Evolutionary conservation across 164 flowering plant species (phyloP).

Genomic region (Vitis rotundifolia): DNA sequence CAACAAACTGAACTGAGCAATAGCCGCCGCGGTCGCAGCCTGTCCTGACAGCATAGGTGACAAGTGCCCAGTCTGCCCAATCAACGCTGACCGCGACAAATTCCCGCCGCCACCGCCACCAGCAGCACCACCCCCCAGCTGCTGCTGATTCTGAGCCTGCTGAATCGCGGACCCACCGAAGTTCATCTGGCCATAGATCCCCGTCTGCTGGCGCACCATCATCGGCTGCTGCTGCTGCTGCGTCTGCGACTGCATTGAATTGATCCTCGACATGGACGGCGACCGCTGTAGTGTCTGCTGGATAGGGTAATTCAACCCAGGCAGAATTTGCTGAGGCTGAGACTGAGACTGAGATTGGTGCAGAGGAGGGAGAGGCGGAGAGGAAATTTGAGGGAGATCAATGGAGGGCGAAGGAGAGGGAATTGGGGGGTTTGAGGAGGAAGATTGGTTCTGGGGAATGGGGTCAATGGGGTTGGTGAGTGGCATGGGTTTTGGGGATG

Average conservation of each 20-base stretch:
- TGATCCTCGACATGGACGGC: slow-evolving; percentile 64
- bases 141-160: slow-evolving; percentile 35
- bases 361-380: slow-evolving; percentile 35
- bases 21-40: slow-evolving; percentile 34
- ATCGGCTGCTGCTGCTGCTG: slow-evolving; percentile 39
- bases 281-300: slow-evolving; percentile 60
- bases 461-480: slow-evolving; percentile 19
- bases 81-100: slow-evolving; percentile 51
- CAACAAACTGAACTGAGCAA: slow-evolving; percentile 69
- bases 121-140: slow-evolving; percentile 23
- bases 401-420: slow-evolving; percentile 35
- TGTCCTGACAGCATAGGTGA: slow-evolving; percentile 60
- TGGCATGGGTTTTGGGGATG: slow-evolving; percentile 28
- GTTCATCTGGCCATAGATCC: slow-evolving; percentile 61
- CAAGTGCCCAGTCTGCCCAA: slow-evolving; percentile 66
- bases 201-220: slow-evolving; percentile 46
- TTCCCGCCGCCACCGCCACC: slow-evolving; percentile 28
- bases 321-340: slow-evolving; percentile 34
- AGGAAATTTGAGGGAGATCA: slow-evolving; percentile 44
- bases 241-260: slow-evolving; percentile 45
- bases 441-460: slow-evolving; percentile 10
- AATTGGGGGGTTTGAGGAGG: slow-evolving; percentile 9
- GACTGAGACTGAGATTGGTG: slow-evolving; percentile 32
- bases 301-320: slow-evolving; percentile 44
- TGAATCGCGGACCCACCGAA: slow-evolving; percentile 43